phyloP scores from a whole-genome alignment of 2,329 filamentous ascomycete genomes.

The Arthrobotrys pseudoclavata region DNA sequence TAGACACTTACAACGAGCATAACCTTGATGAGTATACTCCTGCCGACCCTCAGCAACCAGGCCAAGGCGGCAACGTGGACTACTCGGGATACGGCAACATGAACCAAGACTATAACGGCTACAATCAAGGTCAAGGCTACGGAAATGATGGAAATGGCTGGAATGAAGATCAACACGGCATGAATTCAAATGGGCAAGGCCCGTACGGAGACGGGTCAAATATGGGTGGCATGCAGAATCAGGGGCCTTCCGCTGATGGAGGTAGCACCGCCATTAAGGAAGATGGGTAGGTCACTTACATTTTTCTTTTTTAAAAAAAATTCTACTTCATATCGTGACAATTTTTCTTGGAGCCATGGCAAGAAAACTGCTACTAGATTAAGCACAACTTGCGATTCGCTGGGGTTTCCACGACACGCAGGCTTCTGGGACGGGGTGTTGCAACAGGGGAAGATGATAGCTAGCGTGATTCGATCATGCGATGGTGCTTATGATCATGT shows the following conservation, averaged over 20 bases:
- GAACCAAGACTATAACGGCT: conserved; percentile 53
- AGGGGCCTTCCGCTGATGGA: conserved; percentile 62
- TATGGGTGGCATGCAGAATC: conserved; percentile 57
- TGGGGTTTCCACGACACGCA: conserved; percentile 34
- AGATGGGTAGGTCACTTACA: conserved; percentile 81
- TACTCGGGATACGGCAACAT: conserved; percentile 53
- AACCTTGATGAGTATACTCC: conserved; percentile 48
- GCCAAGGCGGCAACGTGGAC: conserved; percentile 40
- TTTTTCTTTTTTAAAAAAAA: conserved; percentile 43
- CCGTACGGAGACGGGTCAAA: conserved; percentile 59
- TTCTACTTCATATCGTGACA: conserved; percentile 39
- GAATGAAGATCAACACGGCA: conserved; percentile 49
- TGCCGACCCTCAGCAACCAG: conserved; percentile 44
- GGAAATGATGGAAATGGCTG: conserved; percentile 44
- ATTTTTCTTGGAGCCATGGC: conserved; percentile 34
- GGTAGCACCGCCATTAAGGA: conserved; percentile 83
- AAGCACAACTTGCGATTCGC: conserved; percentile 33
- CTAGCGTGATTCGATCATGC: conserved; percentile 27
- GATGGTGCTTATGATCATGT: conserved; percentile 12
- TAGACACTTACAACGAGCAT: conserved; percentile 24
- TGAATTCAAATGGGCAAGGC: conserved; percentile 61
- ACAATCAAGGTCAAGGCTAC: conserved; percentile 45
- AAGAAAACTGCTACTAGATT: conserved; percentile 51
- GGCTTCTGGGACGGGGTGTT: conserved; percentile 14
- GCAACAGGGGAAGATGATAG: conserved; percentile 22